Evolutionary conservation across 176 grass and related monocot species (phyloP).

Genomic region (Musa itinerans): DNA sequence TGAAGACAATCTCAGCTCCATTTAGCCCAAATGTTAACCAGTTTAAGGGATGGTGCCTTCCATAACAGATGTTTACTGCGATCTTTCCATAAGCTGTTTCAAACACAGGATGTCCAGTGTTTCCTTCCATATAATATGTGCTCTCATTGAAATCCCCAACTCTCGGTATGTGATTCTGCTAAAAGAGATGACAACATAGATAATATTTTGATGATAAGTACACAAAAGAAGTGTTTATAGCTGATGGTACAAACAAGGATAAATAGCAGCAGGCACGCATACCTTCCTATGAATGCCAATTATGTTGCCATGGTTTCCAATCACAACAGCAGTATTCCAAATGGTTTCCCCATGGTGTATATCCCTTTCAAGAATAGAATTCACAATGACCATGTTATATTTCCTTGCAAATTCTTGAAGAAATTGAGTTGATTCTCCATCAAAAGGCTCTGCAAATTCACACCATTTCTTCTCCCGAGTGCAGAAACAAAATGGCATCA

Average conservation of each 20-base stretch:
- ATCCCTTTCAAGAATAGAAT: slow-evolving; percentile 89
- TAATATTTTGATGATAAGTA: too few species aligned
- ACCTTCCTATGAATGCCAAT: slow-evolving; percentile 95
- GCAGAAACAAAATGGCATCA: slow-evolving; percentile 97
- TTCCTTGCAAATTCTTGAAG: slow-evolving; percentile 76
- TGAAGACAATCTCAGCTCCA: slow-evolving; percentile 89
- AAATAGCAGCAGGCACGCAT: slow-evolving; percentile 4
- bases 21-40: slow-evolving; percentile 97
- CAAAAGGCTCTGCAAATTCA: slow-evolving; percentile 81
- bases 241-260: not conserved
- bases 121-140: slow-evolving; percentile 99
- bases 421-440: slow-evolving; percentile 86
- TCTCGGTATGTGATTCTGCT: slow-evolving; percentile 95
- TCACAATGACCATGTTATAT: slow-evolving; percentile 98
- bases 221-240: not conserved
- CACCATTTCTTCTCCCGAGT: slow-evolving; percentile 96
- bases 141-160: slow-evolving; percentile 99
- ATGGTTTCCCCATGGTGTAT: slow-evolving; percentile 81
- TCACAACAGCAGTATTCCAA: slow-evolving; percentile 91
- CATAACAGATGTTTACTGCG: slow-evolving; percentile 89
- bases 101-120: slow-evolving; percentile 96
- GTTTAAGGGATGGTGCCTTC: slow-evolving; percentile 95
- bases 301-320: slow-evolving; percentile 94
- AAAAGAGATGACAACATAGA: not conserved
- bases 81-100: slow-evolving; percentile 88